Conservation (phyloP, 441 rosid species). For the Oxalis stricta region DNA sequence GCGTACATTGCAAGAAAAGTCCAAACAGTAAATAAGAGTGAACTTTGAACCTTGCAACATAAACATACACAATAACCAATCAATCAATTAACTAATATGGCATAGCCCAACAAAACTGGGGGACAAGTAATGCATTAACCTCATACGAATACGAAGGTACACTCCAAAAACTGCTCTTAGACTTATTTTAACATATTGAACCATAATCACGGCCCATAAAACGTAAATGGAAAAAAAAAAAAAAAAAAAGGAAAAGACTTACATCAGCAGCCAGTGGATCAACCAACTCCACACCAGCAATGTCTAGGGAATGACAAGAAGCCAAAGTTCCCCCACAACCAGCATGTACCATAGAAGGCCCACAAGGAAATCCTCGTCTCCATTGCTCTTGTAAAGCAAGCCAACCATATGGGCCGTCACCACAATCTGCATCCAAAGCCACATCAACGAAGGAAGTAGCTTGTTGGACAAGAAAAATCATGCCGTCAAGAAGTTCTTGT, state of each 20-base stretch:
- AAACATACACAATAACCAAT: no score
- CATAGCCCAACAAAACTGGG: no score
- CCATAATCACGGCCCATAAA: no score
- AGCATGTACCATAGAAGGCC: constrained; percentile 95
- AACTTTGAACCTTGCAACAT: no score
- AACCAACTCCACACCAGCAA: constrained; percentile 86
- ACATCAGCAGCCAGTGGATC: constrained; percentile 99
- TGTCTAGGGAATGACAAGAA: constrained; percentile 90
- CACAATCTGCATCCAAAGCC: constrained; percentile 84
- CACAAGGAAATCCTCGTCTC: constrained; percentile 95
- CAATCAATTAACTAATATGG: no score
- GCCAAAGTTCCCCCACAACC: constrained; percentile 99
- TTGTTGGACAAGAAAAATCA: constrained; percentile 88
- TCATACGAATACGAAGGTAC: no score
- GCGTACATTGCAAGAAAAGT: no score
- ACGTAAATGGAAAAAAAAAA: no score
- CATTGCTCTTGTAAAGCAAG: constrained; percentile 98
- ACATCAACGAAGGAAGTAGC: constrained; percentile 97
- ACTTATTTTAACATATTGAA: no score
- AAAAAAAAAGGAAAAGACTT: constrained; percentile 23
- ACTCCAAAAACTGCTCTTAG: no score
- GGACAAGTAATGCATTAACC: no score
- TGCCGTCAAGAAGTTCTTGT: constrained; percentile 90
- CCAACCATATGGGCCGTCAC: constrained; percentile 97
- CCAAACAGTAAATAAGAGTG: no score